Conservation (phyloP, 148 eudicot species). For the Vaccinium macrocarpon region DNA sequence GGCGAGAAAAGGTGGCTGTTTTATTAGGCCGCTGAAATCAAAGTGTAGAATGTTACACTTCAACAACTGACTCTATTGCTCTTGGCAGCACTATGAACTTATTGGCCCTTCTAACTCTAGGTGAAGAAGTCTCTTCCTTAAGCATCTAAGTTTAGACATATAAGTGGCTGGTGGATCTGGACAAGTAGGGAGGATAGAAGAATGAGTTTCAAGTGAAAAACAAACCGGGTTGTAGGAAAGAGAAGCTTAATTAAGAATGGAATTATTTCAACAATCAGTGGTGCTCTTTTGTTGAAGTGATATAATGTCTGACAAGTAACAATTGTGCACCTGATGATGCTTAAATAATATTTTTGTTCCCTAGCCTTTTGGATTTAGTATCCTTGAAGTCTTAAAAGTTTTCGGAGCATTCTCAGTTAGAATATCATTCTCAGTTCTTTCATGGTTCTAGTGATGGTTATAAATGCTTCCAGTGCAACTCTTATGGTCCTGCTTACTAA, state of each 20-base stretch:
- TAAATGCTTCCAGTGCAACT: neutral
- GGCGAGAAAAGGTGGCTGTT: neutral
- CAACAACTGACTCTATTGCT: neutral
- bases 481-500: neutral
- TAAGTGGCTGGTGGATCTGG: neutral
- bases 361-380: neutral
- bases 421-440: neutral
- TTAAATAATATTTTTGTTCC: neutral
- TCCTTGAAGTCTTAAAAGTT: neutral
- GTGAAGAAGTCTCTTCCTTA: neutral
- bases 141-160: neutral
- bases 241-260: neutral
- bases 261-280: neutral
- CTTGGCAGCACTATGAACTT: neutral
- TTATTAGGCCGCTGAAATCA: neutral
- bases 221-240: neutral
- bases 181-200: neutral
- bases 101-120: too few species aligned
- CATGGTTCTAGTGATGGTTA: slow-evolving; percentile 6
- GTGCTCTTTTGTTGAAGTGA: neutral
- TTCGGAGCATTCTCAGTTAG: neutral
- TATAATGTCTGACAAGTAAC: neutral
- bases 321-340: neutral
- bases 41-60: neutral
- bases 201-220: neutral